Base-by-base conservation (phyloP, 805 yeast genomes). In the Cyberlindnera misumaiensis region DNA sequence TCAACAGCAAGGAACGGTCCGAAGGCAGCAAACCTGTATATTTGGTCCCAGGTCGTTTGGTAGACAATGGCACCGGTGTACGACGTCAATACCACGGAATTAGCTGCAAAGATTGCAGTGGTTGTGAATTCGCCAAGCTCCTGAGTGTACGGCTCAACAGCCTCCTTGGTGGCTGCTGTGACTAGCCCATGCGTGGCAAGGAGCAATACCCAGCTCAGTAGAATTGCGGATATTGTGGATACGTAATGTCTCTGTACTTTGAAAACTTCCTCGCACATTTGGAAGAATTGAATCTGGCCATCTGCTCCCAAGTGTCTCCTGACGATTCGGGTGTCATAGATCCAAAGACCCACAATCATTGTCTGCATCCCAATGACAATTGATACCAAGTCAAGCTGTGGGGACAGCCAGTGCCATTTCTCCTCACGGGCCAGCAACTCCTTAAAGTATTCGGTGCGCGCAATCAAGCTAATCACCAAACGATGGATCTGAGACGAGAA, bases 341-440 rank as follows among this genome's bases (percentile, higher is more conserved):
- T 27, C 6, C 35, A 41, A 20, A 42, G 47, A 16, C 11, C 53
- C 28, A 13, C 39, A 25, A 26, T 40, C 5, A 38, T 47, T 25
- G 37, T 51, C 40, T 38, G 47, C 48, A 37, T 41, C 10, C 55
- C 63, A 44, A 37, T 36, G 42, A 38, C 36, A 35, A 45, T 28
- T 4, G 36, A 34, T 8, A 14, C 11, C 10, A 16, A 4, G 16
- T 32, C 35, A 4, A 16, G 11, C 12, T 25, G 29, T 5, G 25
- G 12, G 10, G 30, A 24, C 12, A 24, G n/a, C 20, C 7, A 12
- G 8, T 11, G 14, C 35, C 35, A 32, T 12, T 32, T n/a, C 9
- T 11, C 13, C 5, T 15, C 34, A 5, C n/a, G 20, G 15, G n/a
- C 22, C 16, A 15, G 16, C 15, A 10, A 13, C 20, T 14, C 27